These are phyloP conservation scores for Pelargonium citronellum DNA, from an alignment of 441 rosid genomes.

Conservation along the genomic window DNA sequence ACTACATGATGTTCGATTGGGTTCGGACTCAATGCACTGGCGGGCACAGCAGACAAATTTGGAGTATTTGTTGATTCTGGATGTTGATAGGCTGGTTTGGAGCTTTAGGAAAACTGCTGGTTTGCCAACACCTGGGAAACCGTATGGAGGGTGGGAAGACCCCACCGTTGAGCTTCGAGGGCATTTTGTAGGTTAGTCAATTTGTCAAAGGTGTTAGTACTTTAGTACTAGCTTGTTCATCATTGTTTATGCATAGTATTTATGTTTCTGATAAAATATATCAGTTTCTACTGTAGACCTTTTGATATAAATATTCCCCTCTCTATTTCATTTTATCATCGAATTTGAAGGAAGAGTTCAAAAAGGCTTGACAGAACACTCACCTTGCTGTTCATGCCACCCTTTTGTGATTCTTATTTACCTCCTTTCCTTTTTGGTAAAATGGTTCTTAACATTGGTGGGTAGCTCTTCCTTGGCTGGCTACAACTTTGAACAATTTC, in stretches of 20 bases:
- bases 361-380: constrained; percentile 12
- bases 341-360: neutral
- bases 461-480: too few species aligned
- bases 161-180: constrained; percentile 70
- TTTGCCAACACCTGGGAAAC: constrained; percentile 48
- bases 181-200: constrained; percentile 72
- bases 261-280: neutral
- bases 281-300: constrained; percentile 5
- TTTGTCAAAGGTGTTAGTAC: constrained; percentile 9
- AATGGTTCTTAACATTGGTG: too few species aligned
- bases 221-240: neutral
- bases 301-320: too few species aligned
- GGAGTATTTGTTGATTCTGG: constrained; percentile 68
- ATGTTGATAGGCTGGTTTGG: constrained; percentile 68
- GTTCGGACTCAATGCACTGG: constrained; percentile 50
- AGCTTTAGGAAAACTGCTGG: constrained; percentile 81
- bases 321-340: too few species aligned
- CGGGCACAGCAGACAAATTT: constrained; percentile 81
- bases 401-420: neutral
- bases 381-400: neutral
- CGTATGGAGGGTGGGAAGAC: constrained; percentile 83
- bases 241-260: constrained; percentile 8
- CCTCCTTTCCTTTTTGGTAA: too few species aligned
- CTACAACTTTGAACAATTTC: too few species aligned
- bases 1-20: constrained; percentile 71